Evolutionary conservation across 2,329 filamentous ascomycete genomes (phyloP), one percentile per base, ranked within the genome.

Genomic region (Botrytis pseudocinerea): DNA sequence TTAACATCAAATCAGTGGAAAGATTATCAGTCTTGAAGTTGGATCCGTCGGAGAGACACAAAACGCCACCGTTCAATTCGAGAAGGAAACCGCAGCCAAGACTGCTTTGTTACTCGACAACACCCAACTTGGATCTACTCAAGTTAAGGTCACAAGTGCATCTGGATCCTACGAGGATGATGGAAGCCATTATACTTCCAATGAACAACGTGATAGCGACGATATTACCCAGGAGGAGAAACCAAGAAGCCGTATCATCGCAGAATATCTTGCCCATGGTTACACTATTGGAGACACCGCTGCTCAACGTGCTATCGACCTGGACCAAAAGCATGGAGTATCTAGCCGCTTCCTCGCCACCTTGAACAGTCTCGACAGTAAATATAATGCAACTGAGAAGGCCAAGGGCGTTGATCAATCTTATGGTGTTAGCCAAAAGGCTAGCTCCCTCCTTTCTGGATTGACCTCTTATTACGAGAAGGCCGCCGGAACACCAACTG

Each of bases 71-170:
- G 95, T 99, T 76, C 95, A 91, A 70, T 99, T 99, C 81, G 96
- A 98, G 84, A 98, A 98, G 86, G 91, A 95, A 82, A 97, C 95
- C 22, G 96, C 96, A 69, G 95, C 95, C 74, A 98, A 97, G 87
- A 99, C 96, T 35, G 96, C 96, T 40, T 92, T 98, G 59, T 92
- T 99, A 74, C 91, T 99, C 76, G 95, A 98, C 85, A 97, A 97
- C 87, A 99, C 96, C 70, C 93, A 97, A 84, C 92, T 99, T 69
- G 95, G 95, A 76, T 85, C 92, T 74, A 93, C 95, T 77, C 90
- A 96, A 80, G 97, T 99, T 81, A 87, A 89, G 73, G 89, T 94
- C 66, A 88, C 91, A 61, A 88, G 90, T 76, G 88, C 88, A 69
- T 86, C 92, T 76, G 91, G 90, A 76, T 84, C 89, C 69, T 85